Conservation (phyloP, 2,329 filamentous ascomycete genomes). For the Apiospora koreana region DNA sequence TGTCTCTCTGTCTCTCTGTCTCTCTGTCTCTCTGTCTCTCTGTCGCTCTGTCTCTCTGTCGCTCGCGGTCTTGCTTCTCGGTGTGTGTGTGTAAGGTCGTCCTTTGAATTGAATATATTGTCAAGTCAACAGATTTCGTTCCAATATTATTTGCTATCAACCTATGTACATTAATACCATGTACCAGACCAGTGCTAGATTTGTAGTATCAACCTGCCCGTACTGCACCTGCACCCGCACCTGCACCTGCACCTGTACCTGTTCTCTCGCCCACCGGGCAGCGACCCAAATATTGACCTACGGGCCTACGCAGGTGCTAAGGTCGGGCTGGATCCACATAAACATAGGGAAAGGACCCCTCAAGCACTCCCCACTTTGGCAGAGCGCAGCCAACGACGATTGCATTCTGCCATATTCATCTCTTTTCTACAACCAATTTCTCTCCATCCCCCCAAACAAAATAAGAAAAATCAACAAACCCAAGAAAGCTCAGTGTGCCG, state of each 20-base stretch:
- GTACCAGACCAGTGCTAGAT: too few relatives aligned
- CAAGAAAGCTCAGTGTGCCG: constrained; percentile 3
- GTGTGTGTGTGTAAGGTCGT: too few relatives aligned
- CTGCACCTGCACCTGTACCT: too few relatives aligned
- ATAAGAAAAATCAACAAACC: constrained; percentile 7
- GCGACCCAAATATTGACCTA: too few relatives aligned
- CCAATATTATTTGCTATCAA: too few relatives aligned
- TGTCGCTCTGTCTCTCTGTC: not conserved
- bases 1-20: too few relatives aligned
- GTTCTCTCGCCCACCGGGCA: too few relatives aligned
- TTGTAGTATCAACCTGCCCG: too few relatives aligned
- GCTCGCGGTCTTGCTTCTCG: not conserved
- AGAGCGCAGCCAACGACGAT: constrained; percentile 3
- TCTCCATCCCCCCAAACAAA: constrained; percentile 7
- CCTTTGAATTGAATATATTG: too few relatives aligned
- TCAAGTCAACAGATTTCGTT: too few relatives aligned
- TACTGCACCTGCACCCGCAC: too few relatives aligned
- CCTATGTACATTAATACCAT: too few relatives aligned
- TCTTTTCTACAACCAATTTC: constrained; percentile 8
- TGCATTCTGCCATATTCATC: constrained; percentile 8
- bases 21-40: not conserved
- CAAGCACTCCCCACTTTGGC: constrained; percentile 8
- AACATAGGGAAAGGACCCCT: constrained; percentile 5
- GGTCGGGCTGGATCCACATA: not conserved
- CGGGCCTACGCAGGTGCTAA: not conserved